Conservation (phyloP, 345 rosid genomes). For the Clarkia xantiana region DNA sequence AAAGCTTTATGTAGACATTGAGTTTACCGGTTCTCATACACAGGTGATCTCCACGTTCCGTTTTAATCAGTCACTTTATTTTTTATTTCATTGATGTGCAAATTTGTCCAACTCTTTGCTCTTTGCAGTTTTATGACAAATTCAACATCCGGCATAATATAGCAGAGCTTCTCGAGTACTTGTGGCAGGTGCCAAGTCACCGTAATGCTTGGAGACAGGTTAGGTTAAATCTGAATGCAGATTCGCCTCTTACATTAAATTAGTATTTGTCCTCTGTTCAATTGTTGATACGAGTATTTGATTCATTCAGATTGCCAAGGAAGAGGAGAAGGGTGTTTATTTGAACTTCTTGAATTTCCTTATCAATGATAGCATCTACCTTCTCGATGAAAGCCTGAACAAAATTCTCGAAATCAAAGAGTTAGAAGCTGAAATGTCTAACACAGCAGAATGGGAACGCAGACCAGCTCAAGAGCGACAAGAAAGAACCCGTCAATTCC, state of each 20-base stretch:
- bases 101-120: not conserved
- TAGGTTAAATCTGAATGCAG: not conserved
- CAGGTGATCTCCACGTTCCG: slow-evolving; percentile 43
- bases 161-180: slow-evolving; percentile 92
- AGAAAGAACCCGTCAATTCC: slow-evolving; percentile 86
- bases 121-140: slow-evolving; percentile 86
- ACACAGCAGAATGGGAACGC: slow-evolving; percentile 80
- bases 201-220: slow-evolving; percentile 97
- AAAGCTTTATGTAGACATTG: slow-evolving; percentile 98
- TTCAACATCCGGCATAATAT: slow-evolving; percentile 96
- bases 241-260: not conserved
- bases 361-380: slow-evolving; percentile 93
- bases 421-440: slow-evolving; percentile 92
- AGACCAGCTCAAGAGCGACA: slow-evolving; percentile 95
- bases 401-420: slow-evolving; percentile 89
- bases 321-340: slow-evolving; percentile 98
- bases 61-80: no score
- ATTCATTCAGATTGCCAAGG: slow-evolving; percentile 78
- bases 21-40: slow-evolving; percentile 96
- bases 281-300: not conserved
- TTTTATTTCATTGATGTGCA: no score
- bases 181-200: slow-evolving; percentile 99
- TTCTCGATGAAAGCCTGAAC: slow-evolving; percentile 96
- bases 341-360: slow-evolving; percentile 94
- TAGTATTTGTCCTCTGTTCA: slow-evolving; percentile 1